Percentiles rank a stretch among this genome's conserved stretches.
Conservation (phyloP, 345 rosid species). For the Populus tremula region DNA sequence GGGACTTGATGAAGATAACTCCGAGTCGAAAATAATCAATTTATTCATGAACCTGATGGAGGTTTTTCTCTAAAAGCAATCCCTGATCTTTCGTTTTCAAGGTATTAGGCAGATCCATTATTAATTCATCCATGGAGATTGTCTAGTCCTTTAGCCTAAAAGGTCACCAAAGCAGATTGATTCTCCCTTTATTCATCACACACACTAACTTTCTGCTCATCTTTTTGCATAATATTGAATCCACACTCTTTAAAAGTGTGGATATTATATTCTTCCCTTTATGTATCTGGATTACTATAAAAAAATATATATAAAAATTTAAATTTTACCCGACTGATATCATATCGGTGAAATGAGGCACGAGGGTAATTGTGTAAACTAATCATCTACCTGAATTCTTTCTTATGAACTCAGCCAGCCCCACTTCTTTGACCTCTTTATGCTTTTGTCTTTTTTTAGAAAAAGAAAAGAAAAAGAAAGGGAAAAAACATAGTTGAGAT, state of each 20-base stretch:
- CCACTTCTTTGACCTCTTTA: too few species aligned
- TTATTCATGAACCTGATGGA: constrained; percentile 8
- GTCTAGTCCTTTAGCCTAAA: background rate
- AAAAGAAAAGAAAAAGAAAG: too few species aligned
- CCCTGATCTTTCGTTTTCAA: constrained; percentile 24
- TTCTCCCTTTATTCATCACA: background rate
- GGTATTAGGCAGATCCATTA: constrained; percentile 20
- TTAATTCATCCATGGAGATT: background rate
- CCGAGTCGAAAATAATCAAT: constrained; percentile 11
- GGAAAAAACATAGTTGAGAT: too few species aligned
- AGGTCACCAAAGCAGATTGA: background rate
- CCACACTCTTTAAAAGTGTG: too few species aligned
- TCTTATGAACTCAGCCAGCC: background rate
- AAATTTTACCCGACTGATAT: too few species aligned
- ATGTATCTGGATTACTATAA: too few species aligned
- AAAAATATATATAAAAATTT: too few species aligned
- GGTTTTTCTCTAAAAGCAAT: constrained; percentile 2
- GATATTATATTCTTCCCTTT: too few species aligned
- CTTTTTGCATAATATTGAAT: too few species aligned
- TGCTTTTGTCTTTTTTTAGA: too few species aligned
- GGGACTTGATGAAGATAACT: constrained; percentile 3
- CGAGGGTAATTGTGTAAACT: background rate
- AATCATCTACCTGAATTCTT: background rate
- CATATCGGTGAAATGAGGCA: background rate
- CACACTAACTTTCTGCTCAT: too few species aligned